Conservation (phyloP, 169 alveolate genomes). For the Cryptosporidium parvum region DNA sequence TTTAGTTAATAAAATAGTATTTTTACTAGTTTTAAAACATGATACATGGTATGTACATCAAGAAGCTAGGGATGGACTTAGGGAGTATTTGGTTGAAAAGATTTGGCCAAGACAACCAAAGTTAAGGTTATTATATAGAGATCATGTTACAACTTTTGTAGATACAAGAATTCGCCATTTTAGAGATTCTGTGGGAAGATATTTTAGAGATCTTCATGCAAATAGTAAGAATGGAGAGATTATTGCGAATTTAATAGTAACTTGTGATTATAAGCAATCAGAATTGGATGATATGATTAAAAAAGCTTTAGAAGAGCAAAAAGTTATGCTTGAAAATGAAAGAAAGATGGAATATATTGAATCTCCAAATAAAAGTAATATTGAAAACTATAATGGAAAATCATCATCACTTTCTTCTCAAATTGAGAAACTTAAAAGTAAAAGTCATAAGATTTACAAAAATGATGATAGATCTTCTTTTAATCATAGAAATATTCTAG, state of each 20-base stretch:
- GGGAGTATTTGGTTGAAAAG: slow-evolving; percentile 57
- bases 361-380: neutral
- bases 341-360: slow-evolving; percentile 2
- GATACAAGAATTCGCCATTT: slow-evolving; percentile 75
- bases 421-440: neutral
- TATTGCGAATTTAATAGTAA: slow-evolving; percentile 65
- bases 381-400: neutral
- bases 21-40: slow-evolving; percentile 49
- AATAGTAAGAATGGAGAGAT: slow-evolving; percentile 65
- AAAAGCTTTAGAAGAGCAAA: slow-evolving; percentile 55
- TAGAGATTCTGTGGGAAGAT: slow-evolving; percentile 73
- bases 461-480: neutral
- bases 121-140: slow-evolving; percentile 57
- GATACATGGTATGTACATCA: slow-evolving; percentile 77
- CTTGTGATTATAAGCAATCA: slow-evolving; percentile 57
- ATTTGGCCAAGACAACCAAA: slow-evolving; percentile 75
- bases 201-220: slow-evolving; percentile 70
- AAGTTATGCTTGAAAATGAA: slow-evolving; percentile 31
- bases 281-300: slow-evolving; percentile 65
- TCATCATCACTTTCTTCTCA: neutral
- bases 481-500: neutral
- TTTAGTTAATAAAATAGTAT: slow-evolving; percentile 58
- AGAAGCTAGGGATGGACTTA: slow-evolving; percentile 73
- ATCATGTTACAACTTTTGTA: slow-evolving; percentile 70
- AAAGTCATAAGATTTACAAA: neutral